Evolutionary conservation across 768 basidiomycete species (phyloP).

Genomic region (Ramaria rubella): DNA sequence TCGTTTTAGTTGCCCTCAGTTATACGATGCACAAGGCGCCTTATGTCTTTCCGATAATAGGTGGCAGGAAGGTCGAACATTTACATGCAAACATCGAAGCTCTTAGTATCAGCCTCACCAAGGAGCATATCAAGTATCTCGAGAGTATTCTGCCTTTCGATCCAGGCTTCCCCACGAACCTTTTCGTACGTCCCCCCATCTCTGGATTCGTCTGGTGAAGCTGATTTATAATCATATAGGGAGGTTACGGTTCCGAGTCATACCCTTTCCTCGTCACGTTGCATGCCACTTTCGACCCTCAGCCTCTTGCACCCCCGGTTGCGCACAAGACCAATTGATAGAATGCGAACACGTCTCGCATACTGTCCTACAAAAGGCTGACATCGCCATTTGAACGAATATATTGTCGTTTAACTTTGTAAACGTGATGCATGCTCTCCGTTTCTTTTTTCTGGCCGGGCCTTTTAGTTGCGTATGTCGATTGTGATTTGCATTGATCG

Average conservation of each 20-base stretch:
- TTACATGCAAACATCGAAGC: slow-evolving; percentile 45
- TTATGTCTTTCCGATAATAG: slow-evolving; percentile 47
- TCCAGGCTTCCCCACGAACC: slow-evolving; percentile 36
- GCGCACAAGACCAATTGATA: no score
- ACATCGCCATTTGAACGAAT: no score
- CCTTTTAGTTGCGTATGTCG: no score
- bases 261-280: not conserved
- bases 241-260: not conserved
- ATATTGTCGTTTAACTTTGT: no score
- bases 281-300: not conserved
- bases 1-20: slow-evolving; percentile 40
- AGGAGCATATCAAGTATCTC: slow-evolving; percentile 39
- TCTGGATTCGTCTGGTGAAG: not conserved
- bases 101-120: slow-evolving; percentile 38
- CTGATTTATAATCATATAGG: not conserved
- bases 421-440: no score
- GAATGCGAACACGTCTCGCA: no score
- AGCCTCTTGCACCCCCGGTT: not conserved
- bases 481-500: no score
- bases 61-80: slow-evolving; percentile 48
- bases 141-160: slow-evolving; percentile 40
- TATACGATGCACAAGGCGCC: slow-evolving; percentile 50
- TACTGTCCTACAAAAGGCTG: no score
- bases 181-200: slow-evolving; percentile 26
- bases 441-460: no score